phyloP scores from a whole-genome alignment of 139 green algal genomes.

The Coelastrella sp. region DNA sequence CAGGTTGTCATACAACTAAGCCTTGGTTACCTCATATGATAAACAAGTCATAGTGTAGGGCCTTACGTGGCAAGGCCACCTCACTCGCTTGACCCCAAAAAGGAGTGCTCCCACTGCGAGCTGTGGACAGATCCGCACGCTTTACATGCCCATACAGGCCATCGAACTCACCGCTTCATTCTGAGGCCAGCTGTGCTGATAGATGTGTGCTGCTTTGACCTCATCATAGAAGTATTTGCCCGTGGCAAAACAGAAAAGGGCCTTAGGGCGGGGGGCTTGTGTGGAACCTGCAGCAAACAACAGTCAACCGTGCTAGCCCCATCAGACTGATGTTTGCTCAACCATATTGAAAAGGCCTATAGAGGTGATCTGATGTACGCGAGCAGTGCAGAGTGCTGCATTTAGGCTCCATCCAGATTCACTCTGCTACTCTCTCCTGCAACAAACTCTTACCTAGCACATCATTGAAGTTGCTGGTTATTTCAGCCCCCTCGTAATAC shows the following conservation, averaged over 20 bases:
- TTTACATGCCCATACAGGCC: neutral
- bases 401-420: neutral
- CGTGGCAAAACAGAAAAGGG: neutral
- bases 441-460: neutral
- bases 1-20: neutral
- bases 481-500: neutral
- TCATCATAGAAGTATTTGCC: neutral
- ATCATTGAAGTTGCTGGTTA: neutral
- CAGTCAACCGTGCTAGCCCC: neutral
- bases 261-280: neutral
- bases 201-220: neutral
- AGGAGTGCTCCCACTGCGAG: too few species aligned
- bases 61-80: neutral
- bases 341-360: too few species aligned
- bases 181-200: neutral
- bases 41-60: neutral
- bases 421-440: neutral
- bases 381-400: neutral
- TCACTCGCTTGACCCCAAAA: too few species aligned
- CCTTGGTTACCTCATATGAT: neutral
- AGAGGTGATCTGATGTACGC: neutral
- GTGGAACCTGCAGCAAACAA: neutral
- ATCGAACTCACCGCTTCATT: neutral
- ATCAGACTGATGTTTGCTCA: too few species aligned
- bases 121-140: too few species aligned